A percentile compares a stretch with the other conserved stretches of the same genome.
Evolutionary conservation across 208 protist species (phyloP).

Genomic region (Lotmaria passim): DNA sequence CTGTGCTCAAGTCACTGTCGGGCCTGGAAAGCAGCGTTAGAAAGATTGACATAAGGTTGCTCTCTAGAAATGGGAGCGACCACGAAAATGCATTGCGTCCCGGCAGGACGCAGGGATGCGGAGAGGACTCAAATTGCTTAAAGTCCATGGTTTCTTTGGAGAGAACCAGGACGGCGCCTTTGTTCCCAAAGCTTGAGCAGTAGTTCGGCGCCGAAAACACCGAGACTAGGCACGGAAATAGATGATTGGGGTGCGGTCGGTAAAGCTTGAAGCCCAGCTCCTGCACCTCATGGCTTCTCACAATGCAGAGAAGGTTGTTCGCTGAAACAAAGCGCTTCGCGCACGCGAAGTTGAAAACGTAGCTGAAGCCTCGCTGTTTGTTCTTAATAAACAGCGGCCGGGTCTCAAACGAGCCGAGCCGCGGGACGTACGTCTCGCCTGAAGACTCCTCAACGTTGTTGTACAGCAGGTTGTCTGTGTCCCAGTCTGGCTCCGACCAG

Average conservation of each 20-base stretch:
- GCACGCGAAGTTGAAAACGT: conserved; percentile 85
- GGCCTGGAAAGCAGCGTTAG: conserved; percentile 31
- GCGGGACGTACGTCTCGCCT: conserved; percentile 67
- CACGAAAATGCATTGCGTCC: conserved; percentile 73
- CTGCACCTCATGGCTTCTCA: conserved; percentile 96
- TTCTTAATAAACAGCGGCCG: conserved; percentile 70
- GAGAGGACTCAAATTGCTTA: conserved; percentile 81
- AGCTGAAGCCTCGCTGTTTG: conserved; percentile 76
- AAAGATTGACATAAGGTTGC: conserved; percentile 49
- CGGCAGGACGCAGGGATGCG: conserved; percentile 72
- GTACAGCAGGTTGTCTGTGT: conserved; percentile 85
- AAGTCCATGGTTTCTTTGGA: conserved; percentile 91
- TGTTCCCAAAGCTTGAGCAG: conserved; percentile 98
- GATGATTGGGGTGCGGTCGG: conserved; percentile 73
- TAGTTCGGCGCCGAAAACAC: conserved; percentile 99
- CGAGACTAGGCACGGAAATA: conserved; percentile 97
- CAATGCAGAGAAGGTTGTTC: conserved; percentile 96
- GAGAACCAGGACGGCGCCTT: conserved; percentile 91
- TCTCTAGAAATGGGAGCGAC: conserved; percentile 76
- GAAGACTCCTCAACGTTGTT: conserved; percentile 35
- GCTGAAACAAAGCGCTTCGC: conserved; percentile 92
- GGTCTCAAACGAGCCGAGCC: conserved; percentile 60
- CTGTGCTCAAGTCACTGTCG: conserved; percentile 14
- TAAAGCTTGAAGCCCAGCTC: conserved; percentile 96
- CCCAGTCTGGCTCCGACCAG: conserved; percentile 98